Base-by-base conservation (phyloP, 148 eudicot species). In the Rhododendron simsii region DNA sequence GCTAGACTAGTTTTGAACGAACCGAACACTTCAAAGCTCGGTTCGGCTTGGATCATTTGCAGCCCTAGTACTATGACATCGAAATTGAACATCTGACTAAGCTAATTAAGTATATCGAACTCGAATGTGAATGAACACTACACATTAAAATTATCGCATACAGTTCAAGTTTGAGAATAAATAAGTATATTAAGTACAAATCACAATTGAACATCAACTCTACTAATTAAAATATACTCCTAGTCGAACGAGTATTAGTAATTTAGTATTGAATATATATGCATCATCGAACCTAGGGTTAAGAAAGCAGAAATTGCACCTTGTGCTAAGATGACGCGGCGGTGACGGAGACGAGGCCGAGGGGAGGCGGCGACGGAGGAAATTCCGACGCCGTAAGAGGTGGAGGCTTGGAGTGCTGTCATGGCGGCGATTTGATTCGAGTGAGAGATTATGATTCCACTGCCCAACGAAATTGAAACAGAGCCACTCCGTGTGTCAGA, bases 331-430 rank as follows among this genome's bases (percentile, higher is more conserved):
- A 84, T 4, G 20, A 84, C 81, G 7, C 33, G 80, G 57, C 80
- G 47, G 48, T 13, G 80, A 50, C 65, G 86, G 65, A 74, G 74
- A 50, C 47, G 48, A 55, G 23, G 47, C 48, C 35, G 12, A 48
- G 80, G 80, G 55, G 80, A 39, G 67, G 67, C 12, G 33, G 7
- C 80, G 80, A 73, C 39, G 65, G 80, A 51, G 48, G 85, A 69
- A 83, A 83, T 69, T 78, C 41, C 85, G 45, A 83, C 61, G 61
- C 85, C 76, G 78, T 69, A 83, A 28, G 80, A 50, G 65, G 86
- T 84, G 37, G 86, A 84, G 7, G 86, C 86, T 2, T 73, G 86
- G 21, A 84, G 86, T 50, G 80, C 33, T 37, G 55, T 55, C 86
- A 84, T 84, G 71, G 86, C 63, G 83, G 80, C 63, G 59, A 69